Evolutionary conservation across 2,329 filamentous ascomycete genomes (phyloP).

Genomic region (Pyricularia sp.): DNA sequence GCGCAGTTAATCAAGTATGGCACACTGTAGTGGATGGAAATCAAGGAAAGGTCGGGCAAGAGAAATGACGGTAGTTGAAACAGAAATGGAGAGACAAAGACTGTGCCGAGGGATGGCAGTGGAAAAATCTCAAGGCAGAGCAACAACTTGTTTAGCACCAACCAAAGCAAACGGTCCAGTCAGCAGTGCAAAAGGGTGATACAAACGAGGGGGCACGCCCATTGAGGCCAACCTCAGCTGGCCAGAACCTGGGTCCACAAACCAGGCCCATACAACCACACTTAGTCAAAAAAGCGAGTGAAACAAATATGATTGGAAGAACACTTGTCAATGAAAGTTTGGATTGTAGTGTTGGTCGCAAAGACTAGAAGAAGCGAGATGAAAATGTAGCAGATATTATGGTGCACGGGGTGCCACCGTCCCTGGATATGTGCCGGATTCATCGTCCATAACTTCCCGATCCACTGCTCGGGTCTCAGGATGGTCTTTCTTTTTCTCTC

Average conservation of each 20-base stretch:
- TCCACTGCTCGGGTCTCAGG: background rate
- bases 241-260: background rate
- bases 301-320: background rate
- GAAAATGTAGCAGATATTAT: background rate
- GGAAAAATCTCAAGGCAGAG: background rate
- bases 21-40: background rate
- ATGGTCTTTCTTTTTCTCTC: background rate
- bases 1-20: background rate
- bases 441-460: background rate
- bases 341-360: background rate
- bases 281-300: background rate
- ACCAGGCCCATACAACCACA: background rate
- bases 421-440: background rate
- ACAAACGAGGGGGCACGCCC: background rate
- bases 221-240: background rate
- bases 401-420: background rate
- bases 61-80: background rate
- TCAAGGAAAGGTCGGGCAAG: background rate
- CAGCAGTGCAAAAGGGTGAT: background rate
- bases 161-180: background rate
- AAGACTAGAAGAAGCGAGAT: background rate
- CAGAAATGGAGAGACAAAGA: background rate
- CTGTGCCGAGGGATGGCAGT: background rate
- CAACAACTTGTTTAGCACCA: background rate
- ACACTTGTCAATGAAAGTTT: background rate